These are phyloP conservation scores for Leishmania braziliensis DNA, from an alignment of 208 protist species.

Conservation along the genomic window DNA sequence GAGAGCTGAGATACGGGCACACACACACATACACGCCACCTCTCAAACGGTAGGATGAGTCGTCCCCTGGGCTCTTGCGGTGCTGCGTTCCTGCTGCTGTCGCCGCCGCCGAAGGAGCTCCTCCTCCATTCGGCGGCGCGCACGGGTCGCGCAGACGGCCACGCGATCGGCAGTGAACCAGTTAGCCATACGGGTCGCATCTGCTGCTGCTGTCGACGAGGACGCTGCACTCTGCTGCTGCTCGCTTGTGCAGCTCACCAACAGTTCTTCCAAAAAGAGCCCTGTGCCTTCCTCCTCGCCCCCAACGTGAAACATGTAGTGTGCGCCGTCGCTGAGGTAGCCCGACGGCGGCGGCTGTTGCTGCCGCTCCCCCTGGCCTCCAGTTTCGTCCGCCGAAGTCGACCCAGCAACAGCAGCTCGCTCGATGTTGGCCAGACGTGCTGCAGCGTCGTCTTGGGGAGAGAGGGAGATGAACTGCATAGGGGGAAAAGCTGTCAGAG, in stretches of 20 bases:
- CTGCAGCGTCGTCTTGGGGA: conserved; percentile 18
- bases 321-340: background rate
- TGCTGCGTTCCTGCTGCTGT: background rate
- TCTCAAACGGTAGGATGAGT: background rate
- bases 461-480: conserved; percentile 66
- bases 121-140: conserved; percentile 11
- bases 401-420: background rate
- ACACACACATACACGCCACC: background rate
- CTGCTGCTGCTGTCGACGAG: background rate
- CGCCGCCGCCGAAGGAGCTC: conserved; percentile 4
- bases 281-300: conserved; percentile 70
- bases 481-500: conserved; percentile 43
- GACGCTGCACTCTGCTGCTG: background rate
- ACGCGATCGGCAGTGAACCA: conserved; percentile 39
- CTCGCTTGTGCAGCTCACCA: conserved; percentile 22
- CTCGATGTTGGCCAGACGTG: conserved; percentile 8
- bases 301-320: conserved; percentile 42
- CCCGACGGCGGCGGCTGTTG: background rate
- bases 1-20: background rate
- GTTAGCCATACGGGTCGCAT: background rate
- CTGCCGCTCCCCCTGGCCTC: background rate
- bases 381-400: background rate
- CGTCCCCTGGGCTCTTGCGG: background rate
- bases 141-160: conserved; percentile 22
- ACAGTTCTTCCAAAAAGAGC: conserved; percentile 45